Base-by-base conservation (phyloP, 257 asterid genomes). In the Salvia miltiorrhiza region DNA sequence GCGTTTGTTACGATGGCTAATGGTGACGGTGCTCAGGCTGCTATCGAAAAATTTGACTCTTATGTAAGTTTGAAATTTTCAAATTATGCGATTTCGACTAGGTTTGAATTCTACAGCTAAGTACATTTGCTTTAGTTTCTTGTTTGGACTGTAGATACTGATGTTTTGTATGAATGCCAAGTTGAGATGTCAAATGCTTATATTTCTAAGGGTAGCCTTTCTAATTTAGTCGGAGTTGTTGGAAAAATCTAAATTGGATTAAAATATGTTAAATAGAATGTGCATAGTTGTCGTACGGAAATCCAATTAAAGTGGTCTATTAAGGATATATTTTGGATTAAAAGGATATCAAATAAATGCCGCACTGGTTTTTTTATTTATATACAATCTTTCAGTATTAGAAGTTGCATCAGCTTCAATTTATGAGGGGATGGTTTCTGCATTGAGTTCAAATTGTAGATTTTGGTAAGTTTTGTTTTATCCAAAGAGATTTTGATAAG, bases 1-100 rank as follows among this genome's bases (percentile, higher is more conserved):
- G 98, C 95, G 47, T 92, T 92, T 74, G 93, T 92, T 37, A 85
- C 97, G 4, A 90, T 92, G 97, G 76, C 85, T 62, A 74, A 96
- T 47, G 95, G 91, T 44, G 95, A 90, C 39, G 96, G 78, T 72
- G 97, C 96, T 49, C 87, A 78, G 77, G 90, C 92, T 72, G 95
- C 80, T 48, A 73, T 90, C 53, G 80, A 84, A 40, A 88, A 88
- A 80, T 80, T 76, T 54, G 93, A 92, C 83, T 75, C 95, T 66
- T 59, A 57, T 54, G 97, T 92, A 77, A 83, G 94, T 79, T 74
- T 55, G 26, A 54, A 13, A n/a, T 52, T 73, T 45, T 59, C 16
- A 11, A 40, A n/a, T 11, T 54, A 12, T 52, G 58, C n/a, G 5
- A 21, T 10, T 52, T 21, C 5, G 4, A 7, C 1, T 7, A 7